Conservation (phyloP, 345 rosid species). For the Syzygium aromaticum region DNA sequence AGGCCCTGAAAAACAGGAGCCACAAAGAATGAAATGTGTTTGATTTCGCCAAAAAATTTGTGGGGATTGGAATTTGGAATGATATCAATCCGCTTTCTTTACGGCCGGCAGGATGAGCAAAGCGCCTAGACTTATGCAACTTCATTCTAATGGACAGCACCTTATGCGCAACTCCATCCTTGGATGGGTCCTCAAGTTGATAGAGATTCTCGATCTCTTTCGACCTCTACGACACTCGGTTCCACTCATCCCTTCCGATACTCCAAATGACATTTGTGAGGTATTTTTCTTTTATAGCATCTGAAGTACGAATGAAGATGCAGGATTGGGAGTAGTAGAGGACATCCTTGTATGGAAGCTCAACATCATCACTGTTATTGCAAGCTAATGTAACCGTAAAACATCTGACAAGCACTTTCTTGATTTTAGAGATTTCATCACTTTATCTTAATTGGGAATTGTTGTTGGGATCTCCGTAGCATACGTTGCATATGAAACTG, state of each 20-base stretch:
- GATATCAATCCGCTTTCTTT: neutral
- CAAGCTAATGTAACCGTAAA: constrained; percentile 17
- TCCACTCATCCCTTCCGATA: constrained; percentile 60
- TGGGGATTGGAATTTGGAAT: neutral
- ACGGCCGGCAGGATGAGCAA: constrained; percentile 3
- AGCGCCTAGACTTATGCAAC: constrained; percentile 49
- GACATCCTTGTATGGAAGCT: constrained; percentile 80
- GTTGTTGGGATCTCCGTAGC: neutral
- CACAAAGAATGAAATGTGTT: neutral
- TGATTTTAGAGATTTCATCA: neutral
- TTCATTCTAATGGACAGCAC: constrained; percentile 73
- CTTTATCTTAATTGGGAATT: neutral
- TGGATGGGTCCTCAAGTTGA: constrained; percentile 50
- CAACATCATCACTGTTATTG: constrained; percentile 76
- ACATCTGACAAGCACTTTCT: neutral
- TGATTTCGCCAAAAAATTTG: rapidly evolving
- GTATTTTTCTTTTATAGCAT: constrained; percentile 64
- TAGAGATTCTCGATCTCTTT: constrained; percentile 46
- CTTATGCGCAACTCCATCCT: constrained; percentile 52
- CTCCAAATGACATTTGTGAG: constrained; percentile 43
- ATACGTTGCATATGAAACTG: neutral
- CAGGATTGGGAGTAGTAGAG: constrained; percentile 85
- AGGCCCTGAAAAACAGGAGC: neutral
- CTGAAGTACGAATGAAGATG: constrained; percentile 56
- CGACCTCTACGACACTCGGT: constrained; percentile 47